phyloP scores from a whole-genome alignment of 2,329 filamentous ascomycete species.

The Talaromyces verruculosus region DNA sequence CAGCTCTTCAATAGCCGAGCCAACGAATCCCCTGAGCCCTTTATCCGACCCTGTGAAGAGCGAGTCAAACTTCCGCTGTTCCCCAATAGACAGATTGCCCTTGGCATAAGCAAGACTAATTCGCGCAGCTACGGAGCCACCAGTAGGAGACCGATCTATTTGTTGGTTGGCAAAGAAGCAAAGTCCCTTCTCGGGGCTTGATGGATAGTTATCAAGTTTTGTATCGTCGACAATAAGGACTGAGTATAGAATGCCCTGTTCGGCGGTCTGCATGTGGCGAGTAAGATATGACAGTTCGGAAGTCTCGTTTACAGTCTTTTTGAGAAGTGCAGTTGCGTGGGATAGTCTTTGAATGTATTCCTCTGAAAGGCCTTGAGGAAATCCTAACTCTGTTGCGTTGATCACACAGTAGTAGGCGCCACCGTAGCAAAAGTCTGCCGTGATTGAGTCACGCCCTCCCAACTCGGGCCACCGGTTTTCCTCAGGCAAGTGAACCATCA shows the following conservation, averaged over 20 bases:
- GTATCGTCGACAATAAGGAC: constrained; percentile 41
- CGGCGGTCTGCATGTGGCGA: constrained; percentile 5
- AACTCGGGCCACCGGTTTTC: constrained; percentile 4
- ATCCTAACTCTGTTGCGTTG: neutral
- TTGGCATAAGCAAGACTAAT: constrained; percentile 39
- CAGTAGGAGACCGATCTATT: constrained; percentile 48
- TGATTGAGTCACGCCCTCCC: neutral
- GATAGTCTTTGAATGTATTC: neutral
- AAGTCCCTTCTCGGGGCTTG: constrained; percentile 42
- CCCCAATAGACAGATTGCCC: constrained; percentile 17
- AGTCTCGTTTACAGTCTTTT: constrained; percentile 31
- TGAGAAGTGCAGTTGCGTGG: constrained; percentile 4
- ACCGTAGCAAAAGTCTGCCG: neutral
- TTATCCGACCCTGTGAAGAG: neutral
- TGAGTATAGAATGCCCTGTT: constrained; percentile 33
- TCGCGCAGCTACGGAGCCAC: constrained; percentile 40
- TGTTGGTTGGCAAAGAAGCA: constrained; percentile 50
- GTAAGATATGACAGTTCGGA: constrained; percentile 36
- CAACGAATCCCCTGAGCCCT: neutral
- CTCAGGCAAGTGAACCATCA: constrained; percentile 18
- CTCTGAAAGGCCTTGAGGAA: neutral
- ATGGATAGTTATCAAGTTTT: neutral
- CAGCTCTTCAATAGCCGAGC: neutral
- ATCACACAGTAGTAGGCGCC: constrained; percentile 9
- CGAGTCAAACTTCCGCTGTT: constrained; percentile 5